phyloP scores from a whole-genome alignment of 768 basidiomycete genomes.

The Mycena capillaripes region DNA sequence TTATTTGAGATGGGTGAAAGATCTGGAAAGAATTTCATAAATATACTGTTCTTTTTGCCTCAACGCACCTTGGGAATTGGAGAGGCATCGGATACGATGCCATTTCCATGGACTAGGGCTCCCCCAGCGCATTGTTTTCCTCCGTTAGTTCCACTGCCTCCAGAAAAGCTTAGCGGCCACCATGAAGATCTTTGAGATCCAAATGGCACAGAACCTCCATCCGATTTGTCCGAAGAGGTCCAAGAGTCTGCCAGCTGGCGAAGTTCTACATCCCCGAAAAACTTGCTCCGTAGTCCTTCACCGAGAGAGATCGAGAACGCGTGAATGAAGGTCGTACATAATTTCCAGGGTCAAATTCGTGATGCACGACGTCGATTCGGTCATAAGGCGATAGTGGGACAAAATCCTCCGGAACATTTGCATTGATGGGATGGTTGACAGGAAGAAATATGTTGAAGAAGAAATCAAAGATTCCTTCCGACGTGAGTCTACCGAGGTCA shows the following conservation, averaged over 20 bases:
- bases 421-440: conserved; percentile 38
- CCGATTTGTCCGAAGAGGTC: background rate
- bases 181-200: background rate
- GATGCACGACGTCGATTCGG: background rate
- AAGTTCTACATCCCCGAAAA: background rate
- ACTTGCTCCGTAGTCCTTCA: background rate
- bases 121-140: background rate
- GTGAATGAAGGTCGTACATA: background rate
- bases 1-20: background rate
- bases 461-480: conserved; percentile 46
- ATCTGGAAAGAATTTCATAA: background rate
- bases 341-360: conserved; percentile 9
- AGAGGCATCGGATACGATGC: background rate
- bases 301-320: background rate
- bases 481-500: conserved; percentile 49
- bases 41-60: background rate
- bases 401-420: no score
- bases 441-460: conserved; percentile 52
- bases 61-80: background rate
- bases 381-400: background rate
- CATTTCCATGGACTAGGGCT: background rate
- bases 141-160: background rate
- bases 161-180: background rate
- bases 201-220: background rate
- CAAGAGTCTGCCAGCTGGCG: background rate